Percentiles rank a stretch among this genome's conserved stretches.
Conservation (phyloP, 2,329 filamentous ascomycete species). For the Mollisia scopiformis region DNA sequence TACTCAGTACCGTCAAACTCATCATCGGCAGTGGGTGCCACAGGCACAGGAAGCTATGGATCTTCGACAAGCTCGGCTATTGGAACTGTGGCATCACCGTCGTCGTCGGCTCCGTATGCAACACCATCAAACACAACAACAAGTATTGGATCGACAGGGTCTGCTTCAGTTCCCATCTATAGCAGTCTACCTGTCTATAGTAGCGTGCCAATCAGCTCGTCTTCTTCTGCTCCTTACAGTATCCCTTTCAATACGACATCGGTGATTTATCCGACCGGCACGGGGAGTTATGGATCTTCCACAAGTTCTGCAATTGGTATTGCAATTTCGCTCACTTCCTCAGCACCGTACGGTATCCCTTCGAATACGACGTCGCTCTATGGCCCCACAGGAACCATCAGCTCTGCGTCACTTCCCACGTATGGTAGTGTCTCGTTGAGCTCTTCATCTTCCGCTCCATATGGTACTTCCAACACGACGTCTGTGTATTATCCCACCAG, state of each 20-base stretch:
- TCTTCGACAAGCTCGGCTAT: conserved; percentile 9
- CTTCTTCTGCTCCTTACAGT: neutral
- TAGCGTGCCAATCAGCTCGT: neutral
- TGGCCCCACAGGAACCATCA: neutral
- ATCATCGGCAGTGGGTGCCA: conserved; percentile 5
- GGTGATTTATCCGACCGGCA: neutral
- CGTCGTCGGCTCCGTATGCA: conserved; percentile 14
- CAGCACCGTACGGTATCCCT: neutral
- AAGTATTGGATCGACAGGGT: conserved; percentile 11
- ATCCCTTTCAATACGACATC: neutral
- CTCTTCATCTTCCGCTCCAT: neutral
- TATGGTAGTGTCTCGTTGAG: neutral
- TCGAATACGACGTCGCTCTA: neutral
- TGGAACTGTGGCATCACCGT: neutral
- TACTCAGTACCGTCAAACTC: conserved; percentile 4
- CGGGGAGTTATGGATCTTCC: neutral
- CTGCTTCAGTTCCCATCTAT: neutral
- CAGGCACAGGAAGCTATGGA: conserved; percentile 6
- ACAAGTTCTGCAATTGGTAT: neutral
- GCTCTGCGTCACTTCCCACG: neutral
- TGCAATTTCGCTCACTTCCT: neutral
- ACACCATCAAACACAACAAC: conserved; percentile 13
- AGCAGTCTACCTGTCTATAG: too few relatives aligned
- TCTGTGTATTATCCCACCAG: neutral
- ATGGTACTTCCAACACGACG: neutral